Percentiles rank a stretch among this genome's conserved stretches.
Evolutionary conservation across 129 eudicot genomes (phyloP).

Genomic region (Logfia minima): DNA sequence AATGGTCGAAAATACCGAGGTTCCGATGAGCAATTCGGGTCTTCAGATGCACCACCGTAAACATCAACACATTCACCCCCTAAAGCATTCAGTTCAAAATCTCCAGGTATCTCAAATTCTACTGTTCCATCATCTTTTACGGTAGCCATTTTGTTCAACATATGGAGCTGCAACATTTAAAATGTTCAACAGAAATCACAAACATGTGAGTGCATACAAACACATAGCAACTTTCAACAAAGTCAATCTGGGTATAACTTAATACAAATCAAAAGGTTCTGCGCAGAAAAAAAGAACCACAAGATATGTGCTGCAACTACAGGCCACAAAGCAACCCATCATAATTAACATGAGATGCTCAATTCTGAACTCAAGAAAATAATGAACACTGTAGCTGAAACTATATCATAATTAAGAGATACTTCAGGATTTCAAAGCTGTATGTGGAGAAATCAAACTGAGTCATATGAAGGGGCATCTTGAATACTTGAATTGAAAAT

Average conservation of each 20-base stretch:
- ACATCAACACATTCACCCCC: constrained; percentile 43
- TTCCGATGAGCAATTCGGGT: constrained; percentile 52
- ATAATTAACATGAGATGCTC: background rate
- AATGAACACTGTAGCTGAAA: background rate
- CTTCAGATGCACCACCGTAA: constrained; percentile 52
- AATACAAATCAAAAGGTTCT: background rate
- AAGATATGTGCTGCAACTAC: background rate
- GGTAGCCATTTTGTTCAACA: constrained; percentile 97
- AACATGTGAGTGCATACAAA: constrained; percentile 20
- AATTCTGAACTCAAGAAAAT: background rate
- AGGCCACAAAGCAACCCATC: background rate
- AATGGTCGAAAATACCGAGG: constrained; percentile 77
- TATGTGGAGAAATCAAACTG: no score
- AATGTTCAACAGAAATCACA: constrained; percentile 35
- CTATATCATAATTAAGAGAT: background rate
- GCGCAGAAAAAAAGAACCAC: background rate
- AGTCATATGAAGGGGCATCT: no score
- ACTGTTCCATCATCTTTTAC: constrained; percentile 92
- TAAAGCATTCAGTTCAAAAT: constrained; percentile 57
- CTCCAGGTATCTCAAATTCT: constrained; percentile 91
- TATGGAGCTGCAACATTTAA: constrained; percentile 69
- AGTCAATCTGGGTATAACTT: background rate
- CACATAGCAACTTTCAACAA: background rate
- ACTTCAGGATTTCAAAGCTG: no score
- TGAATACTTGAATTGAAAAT: no score